A percentile compares a stretch with the other conserved stretches of the same genome.
phyloP scores from a whole-genome alignment of 352 stramenopile species.

The Saprolegnia parasitica region DNA sequence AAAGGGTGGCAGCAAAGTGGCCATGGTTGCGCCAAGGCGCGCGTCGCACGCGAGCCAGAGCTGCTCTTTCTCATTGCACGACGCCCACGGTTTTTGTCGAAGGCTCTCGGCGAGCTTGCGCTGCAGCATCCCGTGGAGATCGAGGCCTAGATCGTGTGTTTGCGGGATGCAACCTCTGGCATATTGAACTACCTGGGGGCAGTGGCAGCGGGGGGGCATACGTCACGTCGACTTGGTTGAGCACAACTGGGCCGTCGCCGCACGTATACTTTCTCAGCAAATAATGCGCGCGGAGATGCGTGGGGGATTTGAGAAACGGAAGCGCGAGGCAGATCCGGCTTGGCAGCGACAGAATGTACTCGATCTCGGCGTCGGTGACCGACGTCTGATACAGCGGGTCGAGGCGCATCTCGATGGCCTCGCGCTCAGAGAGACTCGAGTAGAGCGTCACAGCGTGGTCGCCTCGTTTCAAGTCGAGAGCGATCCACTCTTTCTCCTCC shows the following conservation, averaged over 20 bases:
- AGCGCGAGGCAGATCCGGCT: conserved; percentile 61
- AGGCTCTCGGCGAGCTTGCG: background rate
- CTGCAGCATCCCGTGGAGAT: conserved; percentile 6
- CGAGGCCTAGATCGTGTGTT: background rate
- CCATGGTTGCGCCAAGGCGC: background rate
- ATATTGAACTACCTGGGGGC: too few species aligned
- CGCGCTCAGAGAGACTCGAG: conserved; percentile 48
- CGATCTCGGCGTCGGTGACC: conserved; percentile 43
- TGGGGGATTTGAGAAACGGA: conserved; percentile 56
- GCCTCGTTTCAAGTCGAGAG: conserved; percentile 50
- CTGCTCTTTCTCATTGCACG: background rate
- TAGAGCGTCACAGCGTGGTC: conserved; percentile 53
- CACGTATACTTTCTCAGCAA: conserved; percentile 69
- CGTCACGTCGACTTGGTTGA: conserved; percentile 7
- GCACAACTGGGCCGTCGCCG: conserved; percentile 49
- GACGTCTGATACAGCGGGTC: conserved; percentile 46
- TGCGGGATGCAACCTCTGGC: background rate
- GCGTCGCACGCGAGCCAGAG: background rate
- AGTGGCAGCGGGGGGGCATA: background rate
- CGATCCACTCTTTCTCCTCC: conserved; percentile 67
- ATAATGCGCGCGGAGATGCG: conserved; percentile 52
- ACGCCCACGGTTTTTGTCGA: background rate
- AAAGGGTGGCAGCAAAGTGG: conserved; percentile 10
- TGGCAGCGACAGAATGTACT: conserved; percentile 51
- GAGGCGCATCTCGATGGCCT: conserved; percentile 49